A percentile compares a stretch with the other conserved stretches of the same genome.
Evolutionary conservation across 2,329 filamentous ascomycete genomes (phyloP).

Genomic region (Plenodomus biglobosus): DNA sequence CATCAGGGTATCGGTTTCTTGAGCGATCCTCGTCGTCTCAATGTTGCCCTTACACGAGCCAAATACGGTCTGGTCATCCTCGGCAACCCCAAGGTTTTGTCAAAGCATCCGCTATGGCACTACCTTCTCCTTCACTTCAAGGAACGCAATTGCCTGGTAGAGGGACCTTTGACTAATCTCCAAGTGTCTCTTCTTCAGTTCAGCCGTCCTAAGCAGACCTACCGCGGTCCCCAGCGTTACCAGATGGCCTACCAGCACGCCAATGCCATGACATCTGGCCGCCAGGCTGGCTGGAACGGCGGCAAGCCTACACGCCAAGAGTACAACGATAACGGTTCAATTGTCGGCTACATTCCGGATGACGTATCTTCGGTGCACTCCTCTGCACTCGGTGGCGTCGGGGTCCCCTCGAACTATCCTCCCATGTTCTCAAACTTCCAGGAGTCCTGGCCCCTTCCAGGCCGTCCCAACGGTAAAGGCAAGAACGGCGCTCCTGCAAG

Average conservation of each 20-base stretch:
- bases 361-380: slow-evolving; percentile 96
- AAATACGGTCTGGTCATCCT: slow-evolving; percentile 97
- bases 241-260: slow-evolving; percentile 75
- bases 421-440: slow-evolving; percentile 95
- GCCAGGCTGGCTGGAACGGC: slow-evolving; percentile 47
- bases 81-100: slow-evolving; percentile 94
- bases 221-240: slow-evolving; percentile 84
- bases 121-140: slow-evolving; percentile 95
- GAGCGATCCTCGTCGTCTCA: slow-evolving; percentile 94
- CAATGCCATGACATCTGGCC: slow-evolving; percentile 58
- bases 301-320: slow-evolving; percentile 54
- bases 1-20: slow-evolving; percentile 99
- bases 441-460: slow-evolving; percentile 85
- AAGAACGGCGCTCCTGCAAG: slow-evolving; percentile 68
- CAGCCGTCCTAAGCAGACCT: slow-evolving; percentile 87
- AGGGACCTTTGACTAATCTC: slow-evolving; percentile 93
- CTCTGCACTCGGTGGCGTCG: slow-evolving; percentile 81
- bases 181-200: slow-evolving; percentile 95
- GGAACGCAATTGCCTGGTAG: slow-evolving; percentile 91
- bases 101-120: slow-evolving; percentile 98
- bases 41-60: slow-evolving; percentile 93
- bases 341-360: slow-evolving; percentile 93
- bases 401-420: slow-evolving; percentile 80
- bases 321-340: slow-evolving; percentile 76
- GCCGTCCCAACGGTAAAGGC: slow-evolving; percentile 68